These are phyloP conservation scores for Naegleria lovaniensis DNA, from an alignment of 208 protist species.

Conservation along the genomic window DNA sequence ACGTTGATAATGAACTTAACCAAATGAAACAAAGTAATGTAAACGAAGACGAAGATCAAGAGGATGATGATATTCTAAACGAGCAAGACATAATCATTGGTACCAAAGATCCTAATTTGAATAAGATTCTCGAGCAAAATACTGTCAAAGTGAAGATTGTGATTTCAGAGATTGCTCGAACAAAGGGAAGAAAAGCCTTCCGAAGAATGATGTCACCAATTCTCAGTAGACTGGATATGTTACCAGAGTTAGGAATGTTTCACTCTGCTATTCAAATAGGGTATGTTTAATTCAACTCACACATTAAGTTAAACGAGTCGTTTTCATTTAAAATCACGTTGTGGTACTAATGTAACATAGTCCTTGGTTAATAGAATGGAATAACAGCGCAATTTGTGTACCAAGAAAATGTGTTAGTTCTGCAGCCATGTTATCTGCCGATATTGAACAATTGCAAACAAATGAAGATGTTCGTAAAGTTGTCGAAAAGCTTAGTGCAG, in stretches of 20 bases:
- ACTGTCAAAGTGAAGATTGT: conserved; percentile 14
- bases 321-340: not conserved
- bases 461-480: not conserved
- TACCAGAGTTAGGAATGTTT: conserved; percentile 4
- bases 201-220: not conserved
- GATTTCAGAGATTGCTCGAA: not conserved
- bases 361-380: conserved; percentile 14
- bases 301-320: no score
- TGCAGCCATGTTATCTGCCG: conserved; percentile 7
- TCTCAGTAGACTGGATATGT: not conserved
- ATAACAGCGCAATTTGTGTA: not conserved
- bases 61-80: not conserved
- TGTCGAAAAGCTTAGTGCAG: not conserved
- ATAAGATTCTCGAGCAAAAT: not conserved
- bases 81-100: not conserved
- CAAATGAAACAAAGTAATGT: not conserved
- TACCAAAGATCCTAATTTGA: not conserved
- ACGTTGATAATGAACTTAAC: not conserved
- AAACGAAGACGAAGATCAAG: not conserved
- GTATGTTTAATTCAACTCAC: not conserved
- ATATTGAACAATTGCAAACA: not conserved
- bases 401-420: conserved; percentile 9
- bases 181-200: not conserved
- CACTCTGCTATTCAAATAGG: not conserved
- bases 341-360: not conserved